Percentiles rank a stretch among this genome's conserved stretches.
These are phyloP conservation scores for Pythium rishiriense DNA, from an alignment of 352 stramenopile species.

Conservation along the genomic window DNA sequence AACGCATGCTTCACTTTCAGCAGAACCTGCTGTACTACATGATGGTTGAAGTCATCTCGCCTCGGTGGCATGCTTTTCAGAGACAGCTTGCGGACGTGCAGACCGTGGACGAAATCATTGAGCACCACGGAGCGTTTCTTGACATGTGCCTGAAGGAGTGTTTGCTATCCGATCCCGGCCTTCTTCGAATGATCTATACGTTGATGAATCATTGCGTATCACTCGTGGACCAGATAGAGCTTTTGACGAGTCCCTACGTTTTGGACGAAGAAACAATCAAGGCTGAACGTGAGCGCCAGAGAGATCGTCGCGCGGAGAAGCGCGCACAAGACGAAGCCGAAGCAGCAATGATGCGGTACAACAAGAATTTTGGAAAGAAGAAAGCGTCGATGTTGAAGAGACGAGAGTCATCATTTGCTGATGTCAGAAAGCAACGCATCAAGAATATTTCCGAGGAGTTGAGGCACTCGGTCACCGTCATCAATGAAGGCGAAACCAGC, in stretches of 20 bases:
- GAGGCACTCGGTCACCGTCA: constrained; percentile 63
- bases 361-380: constrained; percentile 59
- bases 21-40: constrained; percentile 99
- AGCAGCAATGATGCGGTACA: constrained; percentile 57
- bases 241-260: constrained; percentile 82
- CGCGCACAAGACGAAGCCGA: constrained; percentile 75
- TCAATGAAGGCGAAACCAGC: constrained; percentile 56
- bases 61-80: constrained; percentile 91
- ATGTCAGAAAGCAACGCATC: constrained; percentile 78
- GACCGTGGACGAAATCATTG: constrained; percentile 95
- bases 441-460: constrained; percentile 82
- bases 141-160: constrained; percentile 97
- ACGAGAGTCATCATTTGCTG: constrained; percentile 70
- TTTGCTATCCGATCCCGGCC: constrained; percentile 94
- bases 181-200: constrained; percentile 93
- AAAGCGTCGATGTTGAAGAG: constrained; percentile 54
- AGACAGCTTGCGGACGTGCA: constrained; percentile 66
- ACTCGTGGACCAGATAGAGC: constrained; percentile 95
- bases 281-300: constrained; percentile 70
- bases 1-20: constrained; percentile 99
- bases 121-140: constrained; percentile 94
- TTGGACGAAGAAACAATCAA: constrained; percentile 89
- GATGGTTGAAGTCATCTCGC: constrained; percentile 97
- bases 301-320: constrained; percentile 80
- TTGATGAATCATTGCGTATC: constrained; percentile 97